These are phyloP conservation scores for Podosphaera leucotricha DNA, from an alignment of 2,329 filamentous ascomycete species.

Conservation along the genomic window DNA sequence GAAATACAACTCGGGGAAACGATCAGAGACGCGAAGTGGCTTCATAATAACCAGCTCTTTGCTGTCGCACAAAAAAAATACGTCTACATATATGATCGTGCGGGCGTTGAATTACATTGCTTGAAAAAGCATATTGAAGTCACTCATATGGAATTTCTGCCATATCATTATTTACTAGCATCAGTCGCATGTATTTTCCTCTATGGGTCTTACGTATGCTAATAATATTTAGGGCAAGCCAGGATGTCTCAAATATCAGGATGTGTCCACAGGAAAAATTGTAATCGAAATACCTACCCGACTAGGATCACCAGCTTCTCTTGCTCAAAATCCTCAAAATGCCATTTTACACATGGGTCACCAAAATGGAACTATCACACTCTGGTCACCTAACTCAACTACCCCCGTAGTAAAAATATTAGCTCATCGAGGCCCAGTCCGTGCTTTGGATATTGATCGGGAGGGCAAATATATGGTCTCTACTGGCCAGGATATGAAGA, in stretches of 20 bases:
- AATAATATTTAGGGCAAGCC: constrained; percentile 34
- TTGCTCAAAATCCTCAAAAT: constrained; percentile 79
- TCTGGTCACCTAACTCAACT: constrained; percentile 85
- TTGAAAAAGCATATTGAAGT: constrained; percentile 79
- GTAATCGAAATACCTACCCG: constrained; percentile 70
- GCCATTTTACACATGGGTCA: constrained; percentile 81
- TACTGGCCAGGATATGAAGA: constrained; percentile 67
- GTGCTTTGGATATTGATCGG: constrained; percentile 63
- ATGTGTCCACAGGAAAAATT: constrained; percentile 78
- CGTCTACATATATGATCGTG: constrained; percentile 84
- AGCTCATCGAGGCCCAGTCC: constrained; percentile 71
- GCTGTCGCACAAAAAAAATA: constrained; percentile 92
- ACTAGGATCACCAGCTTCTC: constrained; percentile 58
- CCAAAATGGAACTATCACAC: constrained; percentile 78
- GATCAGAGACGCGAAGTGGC: constrained; percentile 67
- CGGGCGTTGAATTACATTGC: constrained; percentile 81
- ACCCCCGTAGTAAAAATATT: constrained; percentile 78
- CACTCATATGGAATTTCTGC: constrained; percentile 81
- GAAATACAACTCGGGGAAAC: constrained; percentile 84
- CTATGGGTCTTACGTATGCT: constrained; percentile 2
- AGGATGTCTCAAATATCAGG: constrained; percentile 79
- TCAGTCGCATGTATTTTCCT: constrained; percentile 39
- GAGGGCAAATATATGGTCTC: constrained; percentile 93
- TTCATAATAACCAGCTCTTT: constrained; percentile 88
- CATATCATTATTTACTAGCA: constrained; percentile 83